Percentiles rank a stretch among this genome's conserved stretches.
These are phyloP conservation scores for Schizosaccharomyces osmophilus DNA, from an alignment of 805 yeast genomes.

Conservation along the genomic window DNA sequence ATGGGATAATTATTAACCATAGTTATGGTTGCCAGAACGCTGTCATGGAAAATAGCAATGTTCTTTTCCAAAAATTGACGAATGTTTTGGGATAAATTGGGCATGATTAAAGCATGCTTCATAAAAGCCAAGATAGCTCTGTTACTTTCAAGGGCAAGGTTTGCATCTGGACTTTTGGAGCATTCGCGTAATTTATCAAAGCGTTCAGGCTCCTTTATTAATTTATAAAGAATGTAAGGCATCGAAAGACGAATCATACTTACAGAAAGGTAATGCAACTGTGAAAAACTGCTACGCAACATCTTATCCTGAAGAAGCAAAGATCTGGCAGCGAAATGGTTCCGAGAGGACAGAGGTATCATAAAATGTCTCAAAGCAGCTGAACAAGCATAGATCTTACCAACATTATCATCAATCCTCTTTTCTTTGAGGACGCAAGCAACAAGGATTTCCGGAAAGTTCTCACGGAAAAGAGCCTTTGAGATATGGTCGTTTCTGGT, in stretches of 20 bases:
- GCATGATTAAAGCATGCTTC: not conserved
- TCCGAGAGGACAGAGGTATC: not conserved
- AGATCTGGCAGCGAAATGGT: not conserved
- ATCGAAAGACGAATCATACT: not conserved
- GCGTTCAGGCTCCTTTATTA: not conserved
- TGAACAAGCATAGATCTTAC: not conserved
- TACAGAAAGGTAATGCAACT: not conserved
- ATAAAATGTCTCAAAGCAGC: not conserved
- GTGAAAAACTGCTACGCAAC: not conserved
- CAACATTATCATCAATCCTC: not conserved
- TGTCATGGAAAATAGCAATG: not conserved
- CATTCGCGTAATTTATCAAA: not conserved
- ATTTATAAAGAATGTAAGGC: not conserved
- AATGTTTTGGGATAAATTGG: not conserved
- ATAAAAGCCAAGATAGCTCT: not conserved
- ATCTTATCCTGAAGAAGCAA: not conserved
- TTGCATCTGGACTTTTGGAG: not conserved
- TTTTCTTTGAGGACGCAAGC: not conserved
- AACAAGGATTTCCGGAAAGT: not conserved
- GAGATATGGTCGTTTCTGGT: not conserved
- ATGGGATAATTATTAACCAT: not conserved
- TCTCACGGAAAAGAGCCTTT: not conserved
- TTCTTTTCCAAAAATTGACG: not conserved
- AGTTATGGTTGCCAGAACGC: not conserved
- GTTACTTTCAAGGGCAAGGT: not conserved